Conservation (phyloP, 345 rosid species). For the Zanthoxylum bungeanum region DNA sequence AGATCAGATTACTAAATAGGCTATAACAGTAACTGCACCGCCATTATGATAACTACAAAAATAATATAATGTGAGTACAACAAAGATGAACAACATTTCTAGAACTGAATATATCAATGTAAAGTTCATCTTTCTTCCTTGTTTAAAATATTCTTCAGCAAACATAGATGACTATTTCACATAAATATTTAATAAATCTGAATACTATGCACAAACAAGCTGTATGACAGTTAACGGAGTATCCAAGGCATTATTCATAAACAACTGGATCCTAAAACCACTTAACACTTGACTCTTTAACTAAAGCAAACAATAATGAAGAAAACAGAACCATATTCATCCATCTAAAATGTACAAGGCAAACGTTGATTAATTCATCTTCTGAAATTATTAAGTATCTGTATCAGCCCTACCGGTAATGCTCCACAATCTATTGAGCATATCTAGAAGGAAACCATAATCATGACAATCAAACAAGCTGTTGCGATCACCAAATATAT, state of each 20-base stretch:
- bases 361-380: background rate
- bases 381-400: background rate
- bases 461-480: background rate
- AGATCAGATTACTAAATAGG: background rate
- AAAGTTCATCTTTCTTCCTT: background rate
- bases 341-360: background rate
- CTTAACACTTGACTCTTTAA: background rate
- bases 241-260: background rate
- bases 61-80: background rate
- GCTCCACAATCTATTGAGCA: background rate
- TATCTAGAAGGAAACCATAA: background rate
- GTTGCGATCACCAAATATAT: background rate
- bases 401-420: background rate
- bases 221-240: background rate
- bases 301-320: background rate
- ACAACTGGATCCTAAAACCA: background rate
- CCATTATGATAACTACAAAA: background rate
- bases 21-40: background rate
- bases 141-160: background rate
- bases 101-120: background rate
- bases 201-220: background rate
- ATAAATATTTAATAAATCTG: background rate
- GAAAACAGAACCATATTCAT: background rate
- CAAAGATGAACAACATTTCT: background rate
- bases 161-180: background rate